These are phyloP conservation scores for Ceratocystis cacaofunesta DNA, from an alignment of 2,329 filamentous ascomycete genomes.

Conservation along the genomic window DNA sequence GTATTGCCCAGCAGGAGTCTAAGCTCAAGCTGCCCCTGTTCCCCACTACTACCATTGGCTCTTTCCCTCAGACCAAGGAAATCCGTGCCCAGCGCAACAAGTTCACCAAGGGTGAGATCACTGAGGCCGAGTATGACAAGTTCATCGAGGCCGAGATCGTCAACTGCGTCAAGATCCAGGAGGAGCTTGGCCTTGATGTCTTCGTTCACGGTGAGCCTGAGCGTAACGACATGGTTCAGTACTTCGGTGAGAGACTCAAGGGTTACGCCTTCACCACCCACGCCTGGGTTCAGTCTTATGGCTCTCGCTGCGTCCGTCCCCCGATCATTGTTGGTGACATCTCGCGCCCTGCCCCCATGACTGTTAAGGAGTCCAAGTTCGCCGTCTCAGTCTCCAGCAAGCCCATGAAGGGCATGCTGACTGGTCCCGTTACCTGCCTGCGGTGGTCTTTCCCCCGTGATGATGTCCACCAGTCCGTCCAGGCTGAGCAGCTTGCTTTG, in stretches of 20 bases:
- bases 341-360: slow-evolving; percentile 93
- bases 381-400: slow-evolving; percentile 91
- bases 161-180: slow-evolving; percentile 89
- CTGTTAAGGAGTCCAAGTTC: slow-evolving; percentile 99
- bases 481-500: slow-evolving; percentile 96
- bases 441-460: slow-evolving; percentile 99
- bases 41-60: slow-evolving; percentile 98
- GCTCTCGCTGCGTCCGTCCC: slow-evolving; percentile 93
- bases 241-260: slow-evolving; percentile 94
- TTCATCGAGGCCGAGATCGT: slow-evolving; percentile 99
- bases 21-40: slow-evolving; percentile 89
- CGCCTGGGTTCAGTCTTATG: slow-evolving; percentile 97
- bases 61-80: slow-evolving; percentile 98
- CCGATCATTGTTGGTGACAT: slow-evolving; percentile 98
- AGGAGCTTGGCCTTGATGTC: slow-evolving; percentile 94
- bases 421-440: slow-evolving; percentile 94
- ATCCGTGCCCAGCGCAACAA: slow-evolving; percentile 95
- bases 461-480: slow-evolving; percentile 96
- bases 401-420: slow-evolving; percentile 99
- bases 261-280: slow-evolving; percentile 98
- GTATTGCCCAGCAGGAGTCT: slow-evolving; percentile 79
- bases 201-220: slow-evolving; percentile 98
- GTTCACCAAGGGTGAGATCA: slow-evolving; percentile 98
- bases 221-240: slow-evolving; percentile 99
- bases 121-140: slow-evolving; percentile 79